Evolutionary conservation across 495 filamentous ascomycete genomes (phyloP).

Genomic region (Podospora conica): DNA sequence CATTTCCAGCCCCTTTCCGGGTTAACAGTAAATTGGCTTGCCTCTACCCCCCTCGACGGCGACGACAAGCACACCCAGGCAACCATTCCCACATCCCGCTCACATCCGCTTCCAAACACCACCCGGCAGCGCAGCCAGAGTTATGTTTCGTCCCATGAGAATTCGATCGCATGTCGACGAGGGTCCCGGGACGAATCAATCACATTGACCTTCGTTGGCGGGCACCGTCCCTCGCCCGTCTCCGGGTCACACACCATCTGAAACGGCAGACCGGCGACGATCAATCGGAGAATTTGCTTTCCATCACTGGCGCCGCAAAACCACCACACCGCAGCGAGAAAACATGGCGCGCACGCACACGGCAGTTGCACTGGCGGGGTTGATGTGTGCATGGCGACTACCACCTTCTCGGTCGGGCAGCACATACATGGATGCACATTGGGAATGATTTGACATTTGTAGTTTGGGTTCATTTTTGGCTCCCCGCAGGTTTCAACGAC

Average conservation of each 20-base stretch:
- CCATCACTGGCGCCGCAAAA: neutral
- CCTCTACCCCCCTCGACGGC: neutral
- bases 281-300: constrained; percentile 8
- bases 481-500: too few species aligned
- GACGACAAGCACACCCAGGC: neutral
- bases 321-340: too few species aligned
- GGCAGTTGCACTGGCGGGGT: neutral
- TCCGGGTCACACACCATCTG: constrained; percentile 10
- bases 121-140: neutral
- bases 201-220: neutral
- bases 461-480: neutral
- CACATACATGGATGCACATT: neutral
- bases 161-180: constrained; percentile 1
- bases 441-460: neutral
- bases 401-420: neutral
- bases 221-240: neutral
- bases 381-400: neutral
- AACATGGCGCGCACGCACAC: neutral
- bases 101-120: neutral
- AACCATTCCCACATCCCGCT: neutral
- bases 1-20: neutral
- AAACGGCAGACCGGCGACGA: neutral
- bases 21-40: neutral
- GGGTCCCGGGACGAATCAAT: neutral
- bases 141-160: neutral